Evolutionary conservation across 164 flowering plant genomes (phyloP), one percentile per base, ranked within the genome.

Genomic region (Sedum album): DNA sequence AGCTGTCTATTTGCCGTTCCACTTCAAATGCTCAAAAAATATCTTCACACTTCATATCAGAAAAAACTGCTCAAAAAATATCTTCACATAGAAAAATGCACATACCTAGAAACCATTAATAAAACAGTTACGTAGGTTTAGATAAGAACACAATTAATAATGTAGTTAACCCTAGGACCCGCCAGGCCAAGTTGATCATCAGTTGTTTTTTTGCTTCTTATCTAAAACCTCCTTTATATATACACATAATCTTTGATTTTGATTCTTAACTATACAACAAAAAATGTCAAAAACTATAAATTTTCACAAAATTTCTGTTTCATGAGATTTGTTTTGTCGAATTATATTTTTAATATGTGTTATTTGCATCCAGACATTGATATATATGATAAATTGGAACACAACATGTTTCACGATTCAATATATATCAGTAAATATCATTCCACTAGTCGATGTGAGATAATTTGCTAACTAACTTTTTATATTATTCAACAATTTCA

Each of bases 141-240:
- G 62, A 57, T 26, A 57, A 14, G 33, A 57, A 13, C 62, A 26
- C 33, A 13, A 57, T 26, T 57, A 57, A 57, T 57, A 57, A 57
- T 57, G 33, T 25, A 18, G 62, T 57, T 57, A 57, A 57, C 33
- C 17, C 18, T 17, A 28, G 62, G 62, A 26, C 62, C 62, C 33
- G 33, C 33, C 62, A 55, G 10, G 31, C 61, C 61, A 57, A 57
- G 62, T 57, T 57, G 62, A 57, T 28, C 33, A 57, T 28, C 6
- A 13, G 20, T 57, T 18, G 11, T 33, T 7, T 30, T 57, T 11
- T 57, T 28, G 20, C 31, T 57, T 57, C 20, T 15, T 57, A 28
- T 26, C 31, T 20, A 7, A 57, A 13, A 0, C 7, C 3, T 55
- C 60, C 20, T 17, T 17, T 46, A 9, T 38, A 4, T 38, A 4